Percentiles rank a stretch among this genome's conserved stretches.
Evolutionary conservation across 1,139 yeast genomes (phyloP).

Genomic region (Pichiaceae sp.): DNA sequence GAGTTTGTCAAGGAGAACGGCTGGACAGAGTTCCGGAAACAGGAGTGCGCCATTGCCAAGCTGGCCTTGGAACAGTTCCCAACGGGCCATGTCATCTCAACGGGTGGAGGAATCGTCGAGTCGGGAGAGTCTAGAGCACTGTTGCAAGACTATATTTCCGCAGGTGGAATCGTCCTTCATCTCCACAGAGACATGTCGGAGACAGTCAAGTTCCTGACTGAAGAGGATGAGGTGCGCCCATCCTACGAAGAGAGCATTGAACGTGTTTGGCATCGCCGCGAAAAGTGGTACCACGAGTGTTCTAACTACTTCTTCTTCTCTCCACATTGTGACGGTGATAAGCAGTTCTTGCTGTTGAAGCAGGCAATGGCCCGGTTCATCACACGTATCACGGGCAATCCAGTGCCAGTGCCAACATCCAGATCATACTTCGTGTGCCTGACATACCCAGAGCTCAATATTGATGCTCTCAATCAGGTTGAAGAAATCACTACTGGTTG

Average conservation of each 20-base stretch:
- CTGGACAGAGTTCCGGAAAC: conserved; percentile 78
- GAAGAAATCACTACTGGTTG: conserved; percentile 58
- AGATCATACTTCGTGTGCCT: conserved; percentile 70
- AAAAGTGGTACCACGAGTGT: conserved; percentile 71
- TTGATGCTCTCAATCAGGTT: conserved; percentile 31
- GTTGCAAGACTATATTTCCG: conserved; percentile 43
- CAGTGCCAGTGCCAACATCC: conserved; percentile 35
- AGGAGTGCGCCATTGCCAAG: conserved; percentile 54
- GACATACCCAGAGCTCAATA: conserved; percentile 50
- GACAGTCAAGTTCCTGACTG: conserved; percentile 62
- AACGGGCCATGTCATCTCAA: conserved; percentile 65
- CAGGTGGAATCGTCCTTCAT: conserved; percentile 77
- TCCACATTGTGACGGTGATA: conserved; percentile 52
- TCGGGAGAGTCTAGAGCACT: conserved; percentile 54
- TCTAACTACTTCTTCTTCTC: conserved; percentile 75
- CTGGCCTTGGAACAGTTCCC: conserved; percentile 41
- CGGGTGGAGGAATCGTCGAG: conserved; percentile 97
- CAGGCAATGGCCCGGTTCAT: conserved; percentile 52
- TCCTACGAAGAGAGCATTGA: conserved; percentile 72
- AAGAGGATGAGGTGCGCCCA: conserved; percentile 78
- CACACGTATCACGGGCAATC: conserved; percentile 54
- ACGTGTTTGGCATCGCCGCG: conserved; percentile 79
- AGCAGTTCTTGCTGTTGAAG: conserved; percentile 51
- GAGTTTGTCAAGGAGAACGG: conserved; percentile 61
- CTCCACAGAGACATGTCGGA: conserved; percentile 82